These are phyloP conservation scores for Solanum dulcamara DNA, from an alignment of 257 asterid genomes.

Conservation along the genomic window DNA sequence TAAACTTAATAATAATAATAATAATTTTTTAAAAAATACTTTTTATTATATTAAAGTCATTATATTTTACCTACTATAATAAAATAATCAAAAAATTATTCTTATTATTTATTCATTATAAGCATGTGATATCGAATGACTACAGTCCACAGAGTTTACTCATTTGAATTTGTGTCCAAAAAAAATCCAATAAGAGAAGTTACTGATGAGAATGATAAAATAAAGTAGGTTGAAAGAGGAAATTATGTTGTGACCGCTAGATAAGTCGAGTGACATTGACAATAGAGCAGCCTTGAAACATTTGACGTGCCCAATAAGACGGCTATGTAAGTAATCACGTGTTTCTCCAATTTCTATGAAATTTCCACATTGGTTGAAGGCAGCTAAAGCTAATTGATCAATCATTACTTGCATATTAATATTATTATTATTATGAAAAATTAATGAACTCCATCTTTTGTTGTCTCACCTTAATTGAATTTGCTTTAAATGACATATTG, in stretches of 20 bases:
- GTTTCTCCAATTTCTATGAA: not conserved
- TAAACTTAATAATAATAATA: no score
- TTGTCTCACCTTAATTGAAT: not conserved
- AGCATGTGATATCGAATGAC: not conserved
- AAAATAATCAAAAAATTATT: no score
- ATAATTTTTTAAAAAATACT: no score
- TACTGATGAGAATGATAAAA: not conserved
- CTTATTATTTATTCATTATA: not conserved
- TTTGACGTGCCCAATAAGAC: not conserved
- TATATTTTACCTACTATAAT: no score
- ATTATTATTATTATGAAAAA: not conserved
- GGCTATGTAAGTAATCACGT: not conserved
- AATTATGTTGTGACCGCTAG: not conserved
- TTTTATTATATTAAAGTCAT: no score
- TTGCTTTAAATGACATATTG: no score
- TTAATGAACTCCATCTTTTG: not conserved
- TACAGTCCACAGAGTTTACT: no score
- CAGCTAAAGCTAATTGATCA: not conserved
- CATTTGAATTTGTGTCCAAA: no score
- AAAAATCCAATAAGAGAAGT: not conserved
- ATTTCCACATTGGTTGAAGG: not conserved
- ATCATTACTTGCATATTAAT: slow-evolving; percentile 28
- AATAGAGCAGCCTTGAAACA: not conserved
- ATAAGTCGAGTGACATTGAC: not conserved
- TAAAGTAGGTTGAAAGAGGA: not conserved